phyloP scores from a whole-genome alignment of 2,329 filamentous ascomycete species.

The Coniochaeta sp. region DNA sequence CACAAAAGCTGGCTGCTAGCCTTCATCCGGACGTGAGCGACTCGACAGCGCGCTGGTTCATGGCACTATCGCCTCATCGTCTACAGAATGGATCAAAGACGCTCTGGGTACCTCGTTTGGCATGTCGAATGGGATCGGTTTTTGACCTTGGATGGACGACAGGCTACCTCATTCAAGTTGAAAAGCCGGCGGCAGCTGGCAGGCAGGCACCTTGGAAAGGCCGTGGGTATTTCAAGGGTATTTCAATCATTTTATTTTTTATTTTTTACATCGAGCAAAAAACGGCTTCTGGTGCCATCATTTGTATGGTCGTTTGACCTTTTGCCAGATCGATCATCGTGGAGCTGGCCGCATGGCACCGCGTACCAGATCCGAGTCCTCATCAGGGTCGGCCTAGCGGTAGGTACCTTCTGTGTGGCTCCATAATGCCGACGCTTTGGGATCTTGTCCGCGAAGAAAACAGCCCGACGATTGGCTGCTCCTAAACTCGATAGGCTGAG shows the following conservation, averaged over 20 bases:
- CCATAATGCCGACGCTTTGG: neutral
- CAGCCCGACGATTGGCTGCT: neutral
- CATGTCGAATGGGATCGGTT: too few relatives aligned
- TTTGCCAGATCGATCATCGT: neutral
- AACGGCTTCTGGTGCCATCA: neutral
- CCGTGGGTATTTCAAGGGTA: too few relatives aligned
- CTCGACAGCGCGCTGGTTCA: neutral
- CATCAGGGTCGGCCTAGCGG: neutral
- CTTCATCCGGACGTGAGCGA: neutral
- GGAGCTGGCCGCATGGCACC: neutral
- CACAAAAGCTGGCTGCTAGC: neutral
- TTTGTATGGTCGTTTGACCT: neutral
- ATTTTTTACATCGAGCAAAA: too few relatives aligned
- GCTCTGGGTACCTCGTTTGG: neutral
- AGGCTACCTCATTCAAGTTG: too few relatives aligned
- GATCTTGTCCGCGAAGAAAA: neutral
- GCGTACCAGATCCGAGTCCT: neutral
- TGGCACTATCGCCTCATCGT: neutral
- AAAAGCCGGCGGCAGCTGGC: too few relatives aligned
- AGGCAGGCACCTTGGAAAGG: too few relatives aligned
- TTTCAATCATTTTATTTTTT: too few relatives aligned
- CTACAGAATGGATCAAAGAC: neutral
- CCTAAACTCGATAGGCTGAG: neutral
- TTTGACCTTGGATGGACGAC: too few relatives aligned
- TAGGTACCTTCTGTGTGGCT: neutral